Evolutionary conservation across 805 yeast species (phyloP).

Genomic region (Lipomyces orientalis): DNA sequence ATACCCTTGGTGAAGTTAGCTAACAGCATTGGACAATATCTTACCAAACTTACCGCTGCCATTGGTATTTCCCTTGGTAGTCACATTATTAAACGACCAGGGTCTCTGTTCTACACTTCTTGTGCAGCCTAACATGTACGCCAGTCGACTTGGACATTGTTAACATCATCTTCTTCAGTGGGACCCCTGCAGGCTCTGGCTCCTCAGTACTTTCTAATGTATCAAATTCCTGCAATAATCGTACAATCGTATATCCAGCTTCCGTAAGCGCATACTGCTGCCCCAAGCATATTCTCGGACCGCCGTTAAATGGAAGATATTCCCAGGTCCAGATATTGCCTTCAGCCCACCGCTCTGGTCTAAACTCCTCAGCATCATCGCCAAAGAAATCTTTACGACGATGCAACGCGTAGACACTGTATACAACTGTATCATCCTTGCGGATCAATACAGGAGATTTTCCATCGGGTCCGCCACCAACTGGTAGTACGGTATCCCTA

Average conservation of each 20-base stretch:
- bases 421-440: slow-evolving; percentile 53
- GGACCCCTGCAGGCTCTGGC: slow-evolving; percentile 16
- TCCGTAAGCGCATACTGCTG: slow-evolving; percentile 63
- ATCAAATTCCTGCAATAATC: slow-evolving; percentile 48
- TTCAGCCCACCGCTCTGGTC: slow-evolving; percentile 58
- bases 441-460: slow-evolving; percentile 49
- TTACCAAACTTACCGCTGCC: too few species aligned
- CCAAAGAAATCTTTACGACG: slow-evolving; percentile 52
- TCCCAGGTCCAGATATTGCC: slow-evolving; percentile 53
- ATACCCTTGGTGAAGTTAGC: too few species aligned
- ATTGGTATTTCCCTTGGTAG: too few species aligned
- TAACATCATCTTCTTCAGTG: slow-evolving; percentile 18
- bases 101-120: too few species aligned
- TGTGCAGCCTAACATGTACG: slow-evolving; percentile 18
- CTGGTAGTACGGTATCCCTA: slow-evolving; percentile 56
- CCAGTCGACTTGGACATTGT: slow-evolving; percentile 26
- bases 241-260: slow-evolving; percentile 53
- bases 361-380: slow-evolving; percentile 51
- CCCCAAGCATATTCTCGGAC: slow-evolving; percentile 61
- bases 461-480: slow-evolving; percentile 56
- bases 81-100: too few species aligned
- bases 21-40: too few species aligned
- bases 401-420: slow-evolving; percentile 52
- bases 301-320: slow-evolving; percentile 60
- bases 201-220: slow-evolving; percentile 32